A percentile compares a stretch with the other conserved stretches of the same genome.
phyloP scores from a whole-genome alignment of 2,329 filamentous ascomycete genomes.

The Beauveria australis region DNA sequence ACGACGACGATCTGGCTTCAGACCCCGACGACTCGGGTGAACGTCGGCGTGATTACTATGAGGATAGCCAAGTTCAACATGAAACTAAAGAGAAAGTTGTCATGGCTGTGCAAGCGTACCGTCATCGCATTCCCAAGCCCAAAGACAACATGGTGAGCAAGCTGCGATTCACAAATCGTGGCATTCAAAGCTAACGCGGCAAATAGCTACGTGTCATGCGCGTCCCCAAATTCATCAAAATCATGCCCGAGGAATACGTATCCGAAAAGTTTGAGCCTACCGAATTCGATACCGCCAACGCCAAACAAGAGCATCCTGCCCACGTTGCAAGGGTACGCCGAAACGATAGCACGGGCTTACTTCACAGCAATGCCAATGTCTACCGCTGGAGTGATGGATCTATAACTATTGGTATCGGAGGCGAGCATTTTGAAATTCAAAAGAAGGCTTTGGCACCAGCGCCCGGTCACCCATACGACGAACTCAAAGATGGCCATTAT shows the following conservation, averaged over 20 bases:
- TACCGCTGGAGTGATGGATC: constrained; percentile 76
- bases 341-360: constrained; percentile 54
- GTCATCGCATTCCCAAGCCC: constrained; percentile 63
- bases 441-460: constrained; percentile 61
- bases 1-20: constrained; percentile 47
- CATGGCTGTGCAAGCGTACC: constrained; percentile 55
- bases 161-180: background rate
- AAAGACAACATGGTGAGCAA: constrained; percentile 58
- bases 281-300: constrained; percentile 45
- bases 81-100: constrained; percentile 48
- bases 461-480: constrained; percentile 51
- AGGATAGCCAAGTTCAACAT: constrained; percentile 36
- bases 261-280: constrained; percentile 57
- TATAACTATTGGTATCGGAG: constrained; percentile 65
- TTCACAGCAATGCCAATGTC: constrained; percentile 68
- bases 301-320: constrained; percentile 46
- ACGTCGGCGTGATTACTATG: constrained; percentile 33
- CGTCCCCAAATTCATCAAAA: constrained; percentile 63
- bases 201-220: constrained; percentile 59
- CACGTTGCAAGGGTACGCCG: constrained; percentile 62
- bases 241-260: constrained; percentile 61
- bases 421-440: constrained; percentile 66
- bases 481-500: constrained; percentile 64
- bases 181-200: background rate
- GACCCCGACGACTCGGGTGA: constrained; percentile 39